A percentile compares a stretch with the other conserved stretches of the same genome.
These are phyloP conservation scores for Fusarium abutilonis DNA, from an alignment of 2,329 filamentous ascomycete species.

Conservation along the genomic window DNA sequence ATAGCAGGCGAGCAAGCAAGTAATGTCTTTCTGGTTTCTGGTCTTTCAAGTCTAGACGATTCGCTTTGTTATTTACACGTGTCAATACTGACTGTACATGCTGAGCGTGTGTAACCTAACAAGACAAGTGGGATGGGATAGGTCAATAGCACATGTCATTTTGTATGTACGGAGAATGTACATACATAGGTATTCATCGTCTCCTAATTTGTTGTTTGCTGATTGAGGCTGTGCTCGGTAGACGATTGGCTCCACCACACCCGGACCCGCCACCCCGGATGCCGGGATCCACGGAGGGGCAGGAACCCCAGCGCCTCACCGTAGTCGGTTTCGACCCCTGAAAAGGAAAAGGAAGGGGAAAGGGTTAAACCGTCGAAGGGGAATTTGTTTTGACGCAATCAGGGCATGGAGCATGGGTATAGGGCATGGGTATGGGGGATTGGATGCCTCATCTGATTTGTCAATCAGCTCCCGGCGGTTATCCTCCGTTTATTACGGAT, in stretches of 20 bases:
- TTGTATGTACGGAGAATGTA: not conserved
- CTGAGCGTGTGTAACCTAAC: not conserved
- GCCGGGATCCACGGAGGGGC: conserved; percentile 29
- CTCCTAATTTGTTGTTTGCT: not conserved
- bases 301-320: conserved; percentile 28
- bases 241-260: conserved; percentile 9
- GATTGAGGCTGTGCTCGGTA: conserved; percentile 27
- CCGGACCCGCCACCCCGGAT: conserved; percentile 39
- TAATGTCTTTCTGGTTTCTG: conserved; percentile 17
- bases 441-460: conserved; percentile 1
- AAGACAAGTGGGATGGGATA: not conserved
- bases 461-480: conserved; percentile 11
- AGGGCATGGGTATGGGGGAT: not conserved
- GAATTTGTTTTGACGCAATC: not conserved
- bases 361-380: not conserved
- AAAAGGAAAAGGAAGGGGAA: conserved; percentile 4
- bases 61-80: conserved; percentile 9
- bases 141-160: not conserved
- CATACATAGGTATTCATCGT: not conserved
- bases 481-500: conserved; percentile 1
- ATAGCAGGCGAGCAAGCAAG: conserved; percentile 25
- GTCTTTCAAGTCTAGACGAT: not conserved
- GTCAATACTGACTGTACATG: not conserved
- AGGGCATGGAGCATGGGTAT: not conserved
- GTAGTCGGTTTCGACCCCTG: conserved; percentile 25